Conservation (phyloP, 352 stramenopile genomes). For the Globisporangium ultimum region DNA sequence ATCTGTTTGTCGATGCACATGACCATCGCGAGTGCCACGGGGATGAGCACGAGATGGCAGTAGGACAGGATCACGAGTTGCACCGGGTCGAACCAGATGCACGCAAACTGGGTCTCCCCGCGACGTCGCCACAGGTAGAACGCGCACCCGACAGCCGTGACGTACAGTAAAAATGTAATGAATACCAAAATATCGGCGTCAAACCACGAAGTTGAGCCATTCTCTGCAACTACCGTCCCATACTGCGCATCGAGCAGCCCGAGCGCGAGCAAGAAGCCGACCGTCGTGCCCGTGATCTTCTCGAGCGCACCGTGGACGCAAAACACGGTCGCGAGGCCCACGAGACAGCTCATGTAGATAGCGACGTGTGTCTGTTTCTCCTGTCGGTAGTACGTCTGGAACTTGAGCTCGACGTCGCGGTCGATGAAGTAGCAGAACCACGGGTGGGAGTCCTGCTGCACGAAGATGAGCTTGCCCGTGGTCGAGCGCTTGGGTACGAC, state of each 20-base stretch:
- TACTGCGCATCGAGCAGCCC: constrained; percentile 4
- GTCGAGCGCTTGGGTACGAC: constrained; percentile 24
- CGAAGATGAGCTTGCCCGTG: constrained; percentile 22
- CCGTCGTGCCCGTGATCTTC: constrained; percentile 16
- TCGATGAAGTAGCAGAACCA: constrained; percentile 52
- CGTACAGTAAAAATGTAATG: constrained; percentile 25
- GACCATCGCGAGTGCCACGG: constrained; percentile 30
- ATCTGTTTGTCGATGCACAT: constrained; percentile 36
- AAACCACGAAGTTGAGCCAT: constrained; percentile 17
- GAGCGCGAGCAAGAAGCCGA: constrained; percentile 8
- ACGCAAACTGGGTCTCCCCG: constrained; percentile 28
- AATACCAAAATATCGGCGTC: constrained; percentile 19
- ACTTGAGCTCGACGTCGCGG: constrained; percentile 50
- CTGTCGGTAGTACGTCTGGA: constrained; percentile 51
- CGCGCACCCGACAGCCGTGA: constrained; percentile 18
- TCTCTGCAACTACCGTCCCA: neutral
- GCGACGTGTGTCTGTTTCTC: constrained; percentile 33
- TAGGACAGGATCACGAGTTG: constrained; percentile 44
- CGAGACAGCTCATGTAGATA: constrained; percentile 31
- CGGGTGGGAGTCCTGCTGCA: constrained; percentile 40
- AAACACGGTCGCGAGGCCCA: constrained; percentile 20
- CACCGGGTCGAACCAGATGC: constrained; percentile 30
- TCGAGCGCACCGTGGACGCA: constrained; percentile 20
- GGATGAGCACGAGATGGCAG: constrained; percentile 37
- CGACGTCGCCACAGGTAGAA: constrained; percentile 26